Conservation (phyloP, 257 asterid genomes). For the Solanum acaule region DNA sequence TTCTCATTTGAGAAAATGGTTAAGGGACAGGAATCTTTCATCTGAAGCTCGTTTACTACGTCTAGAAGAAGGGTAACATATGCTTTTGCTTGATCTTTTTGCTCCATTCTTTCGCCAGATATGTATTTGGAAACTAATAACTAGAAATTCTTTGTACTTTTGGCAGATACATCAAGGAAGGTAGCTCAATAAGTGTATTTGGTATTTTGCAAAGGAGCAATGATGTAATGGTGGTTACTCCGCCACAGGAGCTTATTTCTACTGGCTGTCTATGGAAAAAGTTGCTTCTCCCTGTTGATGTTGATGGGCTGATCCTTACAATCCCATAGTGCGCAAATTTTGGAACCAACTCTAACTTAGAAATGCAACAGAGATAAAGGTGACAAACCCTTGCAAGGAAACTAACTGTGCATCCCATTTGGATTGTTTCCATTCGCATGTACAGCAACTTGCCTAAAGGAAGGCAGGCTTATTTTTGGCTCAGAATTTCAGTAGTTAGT, state of each 20-base stretch:
- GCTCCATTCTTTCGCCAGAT: neutral
- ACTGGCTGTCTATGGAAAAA: conserved; percentile 29
- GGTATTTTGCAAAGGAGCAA: conserved; percentile 16
- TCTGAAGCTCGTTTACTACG: conserved; percentile 24
- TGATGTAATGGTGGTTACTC: conserved; percentile 13
- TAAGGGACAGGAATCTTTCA: conserved; percentile 30
- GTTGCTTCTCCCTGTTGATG: conserved; percentile 29
- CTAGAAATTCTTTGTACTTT: neutral
- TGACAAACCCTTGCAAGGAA: neutral
- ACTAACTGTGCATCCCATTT: neutral
- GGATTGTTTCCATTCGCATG: neutral
- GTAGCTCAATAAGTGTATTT: conserved; percentile 17
- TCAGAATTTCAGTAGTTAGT: neutral
- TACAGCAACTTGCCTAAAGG: neutral
- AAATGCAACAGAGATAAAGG: neutral
- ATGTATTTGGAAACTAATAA: neutral
- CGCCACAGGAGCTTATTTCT: conserved; percentile 22
- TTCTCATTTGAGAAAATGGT: no score
- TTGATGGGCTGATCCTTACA: conserved; percentile 27
- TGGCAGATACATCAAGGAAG: conserved; percentile 29
- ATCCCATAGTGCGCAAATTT: neutral
- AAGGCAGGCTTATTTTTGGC: neutral
- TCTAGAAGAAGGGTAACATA: conserved; percentile 32
- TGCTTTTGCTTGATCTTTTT: neutral
- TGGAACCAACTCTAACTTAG: neutral